A percentile compares a stretch with the other conserved stretches of the same genome.
phyloP scores from a whole-genome alignment of 495 filamentous ascomycete species.

The Lophiotrema nucula region DNA sequence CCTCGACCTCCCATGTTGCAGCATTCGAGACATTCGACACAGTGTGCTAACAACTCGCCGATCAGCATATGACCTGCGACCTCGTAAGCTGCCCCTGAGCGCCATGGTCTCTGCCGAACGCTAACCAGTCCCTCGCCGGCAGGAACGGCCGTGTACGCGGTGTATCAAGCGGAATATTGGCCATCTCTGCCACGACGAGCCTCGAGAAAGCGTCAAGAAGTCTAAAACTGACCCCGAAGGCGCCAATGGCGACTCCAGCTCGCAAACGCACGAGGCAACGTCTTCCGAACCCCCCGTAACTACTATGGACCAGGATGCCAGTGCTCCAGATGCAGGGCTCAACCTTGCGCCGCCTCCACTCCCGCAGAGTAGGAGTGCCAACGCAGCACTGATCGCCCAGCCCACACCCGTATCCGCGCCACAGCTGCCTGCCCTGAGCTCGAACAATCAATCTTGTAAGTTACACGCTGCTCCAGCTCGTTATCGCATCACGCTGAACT shows the following conservation, averaged over 20 bases:
- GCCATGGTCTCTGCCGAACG: slow-evolving; percentile 7
- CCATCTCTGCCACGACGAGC: slow-evolving; percentile 97
- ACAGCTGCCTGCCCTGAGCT: slow-evolving; percentile 37
- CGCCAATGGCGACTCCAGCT: slow-evolving; percentile 52
- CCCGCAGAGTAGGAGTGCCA: slow-evolving; percentile 34
- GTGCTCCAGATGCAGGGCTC: slow-evolving; percentile 33
- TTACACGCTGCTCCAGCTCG: slow-evolving; percentile 35
- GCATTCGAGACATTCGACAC: slow-evolving; percentile 26
- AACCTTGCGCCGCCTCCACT: slow-evolving; percentile 34
- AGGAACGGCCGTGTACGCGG: slow-evolving; percentile 94
- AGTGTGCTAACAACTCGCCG: slow-evolving; percentile 40
- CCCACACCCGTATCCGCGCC: slow-evolving; percentile 47
- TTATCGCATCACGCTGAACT: slow-evolving; percentile 16
- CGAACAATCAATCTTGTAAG: slow-evolving; percentile 75
- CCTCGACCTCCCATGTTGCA: slow-evolving; percentile 14
- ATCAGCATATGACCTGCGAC: slow-evolving; percentile 99
- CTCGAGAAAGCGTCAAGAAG: slow-evolving; percentile 75
- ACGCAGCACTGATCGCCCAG: slow-evolving; percentile 41
- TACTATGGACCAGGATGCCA: slow-evolving; percentile 24
- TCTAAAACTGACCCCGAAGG: slow-evolving; percentile 67
- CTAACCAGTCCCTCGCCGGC: slow-evolving; percentile 41
- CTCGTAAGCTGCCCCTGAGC: slow-evolving; percentile 67
- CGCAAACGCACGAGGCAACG: slow-evolving; percentile 22
- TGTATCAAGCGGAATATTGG: slow-evolving; percentile 99
- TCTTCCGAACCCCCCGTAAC: slow-evolving; percentile 25